Evolutionary conservation across 257 asterid species (phyloP).

Genomic region (Lantana camara): DNA sequence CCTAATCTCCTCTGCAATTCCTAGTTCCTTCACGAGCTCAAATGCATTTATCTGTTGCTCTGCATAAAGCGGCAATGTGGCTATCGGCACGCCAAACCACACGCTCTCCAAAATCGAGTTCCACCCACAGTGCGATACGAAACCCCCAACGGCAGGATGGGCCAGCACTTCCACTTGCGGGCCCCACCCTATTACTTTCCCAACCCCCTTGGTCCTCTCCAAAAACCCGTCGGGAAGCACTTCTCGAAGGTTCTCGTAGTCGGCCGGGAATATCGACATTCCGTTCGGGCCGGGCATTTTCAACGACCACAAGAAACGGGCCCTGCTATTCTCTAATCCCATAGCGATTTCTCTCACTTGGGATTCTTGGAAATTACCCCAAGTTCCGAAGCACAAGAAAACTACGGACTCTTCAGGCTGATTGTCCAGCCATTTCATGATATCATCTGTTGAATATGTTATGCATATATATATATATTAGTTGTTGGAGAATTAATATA

Average conservation of each 20-base stretch:
- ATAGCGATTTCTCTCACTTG: conserved; percentile 55
- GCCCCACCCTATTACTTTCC: conserved; percentile 60
- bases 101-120: conserved; percentile 48
- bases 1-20: conserved; percentile 31
- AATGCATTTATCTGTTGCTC: conserved; percentile 55
- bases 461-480: too few species aligned
- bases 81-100: conserved; percentile 51
- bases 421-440: conserved; percentile 48
- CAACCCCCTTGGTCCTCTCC: conserved; percentile 42
- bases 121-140: conserved; percentile 57
- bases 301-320: too few species aligned
- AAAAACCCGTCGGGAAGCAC: conserved; percentile 55
- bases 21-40: conserved; percentile 40
- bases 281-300: conserved; percentile 36
- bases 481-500: too few species aligned
- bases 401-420: conserved; percentile 46
- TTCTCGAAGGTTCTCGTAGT: conserved; percentile 31
- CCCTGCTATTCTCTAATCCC: too few species aligned
- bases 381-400: conserved; percentile 56
- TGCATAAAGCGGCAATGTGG: conserved; percentile 43
- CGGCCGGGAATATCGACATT: neutral
- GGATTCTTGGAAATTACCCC: conserved; percentile 37
- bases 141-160: conserved; percentile 54
- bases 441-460: too few species aligned
- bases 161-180: conserved; percentile 47